phyloP scores from a whole-genome alignment of 2,329 filamentous ascomycete species.

The Exophiala calicioides region DNA sequence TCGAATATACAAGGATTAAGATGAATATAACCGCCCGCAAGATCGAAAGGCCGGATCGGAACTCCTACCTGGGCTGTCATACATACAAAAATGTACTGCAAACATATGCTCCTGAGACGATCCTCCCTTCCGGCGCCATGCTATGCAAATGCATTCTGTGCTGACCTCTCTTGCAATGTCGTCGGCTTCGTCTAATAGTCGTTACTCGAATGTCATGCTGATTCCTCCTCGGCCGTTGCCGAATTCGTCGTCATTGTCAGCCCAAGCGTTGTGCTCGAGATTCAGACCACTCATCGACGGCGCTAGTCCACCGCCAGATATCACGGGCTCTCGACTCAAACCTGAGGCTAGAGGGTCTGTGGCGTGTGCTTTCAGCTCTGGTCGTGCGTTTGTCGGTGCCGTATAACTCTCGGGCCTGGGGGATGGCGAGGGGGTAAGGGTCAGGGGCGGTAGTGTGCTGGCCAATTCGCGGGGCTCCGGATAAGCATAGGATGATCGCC shows the following conservation, averaged over 20 bases:
- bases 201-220: slow-evolving; percentile 76
- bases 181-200: slow-evolving; percentile 1
- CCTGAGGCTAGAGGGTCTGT: slow-evolving; percentile 14
- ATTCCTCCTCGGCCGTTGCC: slow-evolving; percentile 75
- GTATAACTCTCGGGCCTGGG: slow-evolving; percentile 15
- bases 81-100: slow-evolving; percentile 1
- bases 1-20: not conserved
- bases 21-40: not conserved
- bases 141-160: slow-evolving; percentile 13
- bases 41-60: not conserved
- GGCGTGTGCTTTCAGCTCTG: slow-evolving; percentile 26
- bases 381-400: slow-evolving; percentile 25
- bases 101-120: not conserved
- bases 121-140: slow-evolving; percentile 17
- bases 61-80: not conserved
- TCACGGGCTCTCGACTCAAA: slow-evolving; percentile 10
- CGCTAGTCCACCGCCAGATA: slow-evolving; percentile 1
- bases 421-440: slow-evolving; percentile 16
- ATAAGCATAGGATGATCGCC: slow-evolving; percentile 10
- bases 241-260: slow-evolving; percentile 64
- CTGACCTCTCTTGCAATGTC: not conserved
- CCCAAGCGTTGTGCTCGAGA: slow-evolving; percentile 66
- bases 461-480: slow-evolving; percentile 26
- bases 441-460: slow-evolving; percentile 30
- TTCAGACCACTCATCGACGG: slow-evolving; percentile 34